phyloP scores from a whole-genome alignment of 2,329 filamentous ascomycete species.

The Cryphonectria japonica region DNA sequence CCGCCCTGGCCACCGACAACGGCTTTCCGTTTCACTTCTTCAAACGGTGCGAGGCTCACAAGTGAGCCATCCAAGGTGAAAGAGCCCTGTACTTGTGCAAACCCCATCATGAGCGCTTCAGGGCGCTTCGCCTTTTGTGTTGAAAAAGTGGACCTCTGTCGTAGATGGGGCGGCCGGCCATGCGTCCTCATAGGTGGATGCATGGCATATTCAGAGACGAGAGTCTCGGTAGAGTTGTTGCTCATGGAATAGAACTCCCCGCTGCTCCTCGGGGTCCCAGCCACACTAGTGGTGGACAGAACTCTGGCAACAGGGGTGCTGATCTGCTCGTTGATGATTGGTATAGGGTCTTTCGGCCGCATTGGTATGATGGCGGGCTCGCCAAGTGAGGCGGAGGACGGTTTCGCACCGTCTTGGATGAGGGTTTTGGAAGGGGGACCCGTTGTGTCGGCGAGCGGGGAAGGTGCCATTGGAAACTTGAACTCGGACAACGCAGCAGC shows the following conservation, averaged over 20 bases:
- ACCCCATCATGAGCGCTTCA: slow-evolving; percentile 96
- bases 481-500: slow-evolving; percentile 58
- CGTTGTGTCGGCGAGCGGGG: slow-evolving; percentile 43
- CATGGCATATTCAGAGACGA: slow-evolving; percentile 84
- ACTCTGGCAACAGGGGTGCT: slow-evolving; percentile 67
- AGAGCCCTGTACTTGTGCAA: slow-evolving; percentile 89
- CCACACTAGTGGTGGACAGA: slow-evolving; percentile 76
- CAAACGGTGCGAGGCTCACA: slow-evolving; percentile 86
- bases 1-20: slow-evolving; percentile 86
- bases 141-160: slow-evolving; percentile 50
- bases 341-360: slow-evolving; percentile 49
- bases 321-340: slow-evolving; percentile 59
- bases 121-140: slow-evolving; percentile 55
- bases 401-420: slow-evolving; percentile 46
- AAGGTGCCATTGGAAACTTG: slow-evolving; percentile 56
- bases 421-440: slow-evolving; percentile 37
- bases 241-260: slow-evolving; percentile 94
- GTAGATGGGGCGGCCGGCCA: slow-evolving; percentile 48
- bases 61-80: slow-evolving; percentile 92
- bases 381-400: slow-evolving; percentile 40
- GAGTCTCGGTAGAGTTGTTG: slow-evolving; percentile 91
- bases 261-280: slow-evolving; percentile 84
- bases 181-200: slow-evolving; percentile 47
- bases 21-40: slow-evolving; percentile 93
- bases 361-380: slow-evolving; percentile 43